Base-by-base conservation (phyloP, 768 basidiomycete genomes). In the Lactifluus hygrophoroides region DNA sequence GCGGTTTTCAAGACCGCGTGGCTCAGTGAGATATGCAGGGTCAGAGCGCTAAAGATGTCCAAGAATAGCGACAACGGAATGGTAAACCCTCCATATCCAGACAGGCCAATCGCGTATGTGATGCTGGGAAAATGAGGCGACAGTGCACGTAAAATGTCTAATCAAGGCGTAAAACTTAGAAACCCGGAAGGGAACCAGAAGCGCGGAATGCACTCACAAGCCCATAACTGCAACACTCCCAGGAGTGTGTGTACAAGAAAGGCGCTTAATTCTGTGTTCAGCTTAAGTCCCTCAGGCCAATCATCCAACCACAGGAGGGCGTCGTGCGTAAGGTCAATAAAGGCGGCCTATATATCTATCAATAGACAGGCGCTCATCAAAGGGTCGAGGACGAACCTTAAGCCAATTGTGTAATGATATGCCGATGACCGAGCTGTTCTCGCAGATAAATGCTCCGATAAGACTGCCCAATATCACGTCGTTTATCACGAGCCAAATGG, bases 241-340 rank as follows among this genome's bases (percentile, higher is more conserved):
- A 85, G 74, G 50, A 96, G 85, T 0, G 80, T 77, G 57, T 83
- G 78, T n/a, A 85, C 82, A 66, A 91, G 88, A 68, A 96, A 88
- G 25, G 77, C 75, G 64, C 91, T 90, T n/a, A 99, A 78, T 65
- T 97, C 90, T 0, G 91, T 90, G 67, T 98, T 98, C 52, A 99
- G 83, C 71, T 99, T 99, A 40, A 99, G 73, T 1, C 96, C 95
- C 1, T 86, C 93, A 0, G 95, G 95, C 95, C 95, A 98, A 60
- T 88, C 83, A 69, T 96, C 88, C 13, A 99, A 77, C 94, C 94
- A 97, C 1, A 76, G 65, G 2, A 97, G 75, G 0, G 78, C 75
- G 16, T 73, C 71, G 43, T 80, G 77, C 9, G 87, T 68, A 48
- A 73, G 71, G 3, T 74, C 67, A 5, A 87, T 73, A 1, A 84